Conservation (phyloP, 2,329 filamentous ascomycete species). For the Ascochyta fabae region DNA sequence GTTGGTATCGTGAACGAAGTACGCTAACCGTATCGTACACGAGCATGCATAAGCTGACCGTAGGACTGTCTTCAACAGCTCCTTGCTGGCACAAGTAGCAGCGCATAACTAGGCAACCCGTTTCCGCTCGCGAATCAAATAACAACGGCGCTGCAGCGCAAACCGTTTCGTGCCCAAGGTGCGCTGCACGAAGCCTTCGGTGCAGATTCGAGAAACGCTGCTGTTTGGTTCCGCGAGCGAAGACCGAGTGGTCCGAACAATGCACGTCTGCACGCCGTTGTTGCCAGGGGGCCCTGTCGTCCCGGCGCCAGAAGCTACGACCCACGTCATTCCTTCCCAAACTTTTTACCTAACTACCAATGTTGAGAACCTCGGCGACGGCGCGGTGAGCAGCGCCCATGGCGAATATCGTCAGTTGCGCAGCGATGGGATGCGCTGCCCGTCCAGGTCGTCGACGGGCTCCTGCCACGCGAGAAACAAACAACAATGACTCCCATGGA, state of each 20-base stretch:
- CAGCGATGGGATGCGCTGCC: not conserved
- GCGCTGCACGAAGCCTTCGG: conserved; percentile 4
- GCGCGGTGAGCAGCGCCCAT: conserved; percentile 7
- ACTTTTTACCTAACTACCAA: not conserved
- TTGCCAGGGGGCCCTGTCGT: not conserved
- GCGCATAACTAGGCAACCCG: not conserved
- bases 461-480: conserved; percentile 7
- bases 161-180: not conserved
- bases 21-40: conserved; percentile 13
- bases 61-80: conserved; percentile 3
- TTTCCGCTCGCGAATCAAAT: not conserved
- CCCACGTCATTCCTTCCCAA: conserved; percentile 14
- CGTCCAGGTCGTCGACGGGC: not conserved
- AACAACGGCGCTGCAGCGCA: not conserved
- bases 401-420: conserved; percentile 3
- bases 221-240: conserved; percentile 10
- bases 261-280: conserved; percentile 4
- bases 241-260: conserved; percentile 12
- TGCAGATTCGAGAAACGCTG: conserved; percentile 12
- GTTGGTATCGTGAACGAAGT: conserved; percentile 15
- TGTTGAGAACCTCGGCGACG: conserved; percentile 6
- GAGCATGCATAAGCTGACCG: conserved; percentile 15
- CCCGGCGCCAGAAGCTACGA: not conserved
- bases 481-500: not conserved
- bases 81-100: conserved; percentile 1